These are phyloP conservation scores for Chalaropsis ovoidea DNA, from an alignment of 2,329 filamentous ascomycete species.

Conservation along the genomic window DNA sequence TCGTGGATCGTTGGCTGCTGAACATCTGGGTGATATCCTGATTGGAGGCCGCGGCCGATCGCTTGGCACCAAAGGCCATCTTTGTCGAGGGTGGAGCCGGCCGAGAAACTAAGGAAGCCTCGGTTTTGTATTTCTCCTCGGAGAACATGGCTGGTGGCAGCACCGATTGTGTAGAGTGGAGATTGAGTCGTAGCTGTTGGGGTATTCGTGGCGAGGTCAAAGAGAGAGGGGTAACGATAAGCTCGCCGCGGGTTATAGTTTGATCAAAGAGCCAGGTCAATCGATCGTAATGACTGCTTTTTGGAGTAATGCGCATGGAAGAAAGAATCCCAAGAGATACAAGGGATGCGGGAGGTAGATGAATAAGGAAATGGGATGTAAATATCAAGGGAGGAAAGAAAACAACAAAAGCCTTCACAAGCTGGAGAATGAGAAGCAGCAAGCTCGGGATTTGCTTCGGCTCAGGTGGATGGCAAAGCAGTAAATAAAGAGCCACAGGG, in stretches of 20 bases:
- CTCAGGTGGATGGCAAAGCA: neutral
- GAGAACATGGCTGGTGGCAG: slow-evolving; percentile 6
- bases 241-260: neutral
- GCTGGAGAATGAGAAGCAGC: no score
- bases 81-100: neutral
- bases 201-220: neutral
- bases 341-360: slow-evolving; percentile 9
- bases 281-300: slow-evolving; percentile 10
- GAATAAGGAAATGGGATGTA: neutral
- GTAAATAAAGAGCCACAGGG: neutral
- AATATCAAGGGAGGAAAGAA: neutral
- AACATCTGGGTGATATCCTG: slow-evolving; percentile 23
- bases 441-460: neutral
- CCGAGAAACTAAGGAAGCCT: neutral
- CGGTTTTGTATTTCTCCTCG: slow-evolving; percentile 12
- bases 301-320: slow-evolving; percentile 11
- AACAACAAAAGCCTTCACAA: neutral
- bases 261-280: slow-evolving; percentile 17
- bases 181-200: neutral
- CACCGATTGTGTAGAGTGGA: slow-evolving; percentile 7
- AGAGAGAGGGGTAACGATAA: slow-evolving; percentile 1
- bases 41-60: slow-evolving; percentile 16
- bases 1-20: neutral
- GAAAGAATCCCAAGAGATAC: neutral
- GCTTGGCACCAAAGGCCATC: neutral